phyloP scores from a whole-genome alignment of 164 flowering plant species.

The Nymphaea colorata region DNA sequence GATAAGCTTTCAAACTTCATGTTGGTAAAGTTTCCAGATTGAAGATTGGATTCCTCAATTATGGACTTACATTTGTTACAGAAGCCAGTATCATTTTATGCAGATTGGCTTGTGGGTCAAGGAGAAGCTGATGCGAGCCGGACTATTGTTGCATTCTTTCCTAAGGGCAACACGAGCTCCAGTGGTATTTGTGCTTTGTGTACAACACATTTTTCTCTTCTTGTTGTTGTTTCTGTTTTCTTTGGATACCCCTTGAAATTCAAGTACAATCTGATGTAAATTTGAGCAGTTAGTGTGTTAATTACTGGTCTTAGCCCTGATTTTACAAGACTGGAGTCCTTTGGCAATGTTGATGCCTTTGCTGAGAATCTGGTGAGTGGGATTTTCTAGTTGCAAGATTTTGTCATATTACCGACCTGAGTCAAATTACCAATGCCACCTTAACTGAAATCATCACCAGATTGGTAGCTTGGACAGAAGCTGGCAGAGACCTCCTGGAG shows the following conservation, averaged over 20 bases:
- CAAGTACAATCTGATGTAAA: not conserved
- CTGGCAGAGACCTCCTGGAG: constrained; percentile 93
- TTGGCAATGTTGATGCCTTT: constrained; percentile 85
- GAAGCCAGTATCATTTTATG: constrained; percentile 6
- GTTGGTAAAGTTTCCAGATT: no score
- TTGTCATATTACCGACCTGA: no score
- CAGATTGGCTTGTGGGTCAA: constrained; percentile 79
- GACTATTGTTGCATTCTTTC: constrained; percentile 78
- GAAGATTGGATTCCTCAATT: no score
- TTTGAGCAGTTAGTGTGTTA: constrained; percentile 58
- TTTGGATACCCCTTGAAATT: not conserved
- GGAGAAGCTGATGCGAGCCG: constrained; percentile 62
- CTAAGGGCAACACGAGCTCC: constrained; percentile 43
- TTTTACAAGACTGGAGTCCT: constrained; percentile 85
- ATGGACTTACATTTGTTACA: not conserved
- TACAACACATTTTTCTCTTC: constrained; percentile 1
- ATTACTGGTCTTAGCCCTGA: constrained; percentile 90
- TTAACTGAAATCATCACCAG: constrained; percentile 16
- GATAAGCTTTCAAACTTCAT: no score
- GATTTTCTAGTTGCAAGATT: not conserved
- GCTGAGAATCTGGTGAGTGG: constrained; percentile 69
- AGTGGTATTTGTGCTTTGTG: constrained; percentile 37
- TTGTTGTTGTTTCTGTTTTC: constrained; percentile 2
- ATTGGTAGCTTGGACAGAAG: constrained; percentile 91
- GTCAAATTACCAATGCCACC: no score